Conservation (phyloP, 306 rosid species). For the Comarum palustre region DNA sequence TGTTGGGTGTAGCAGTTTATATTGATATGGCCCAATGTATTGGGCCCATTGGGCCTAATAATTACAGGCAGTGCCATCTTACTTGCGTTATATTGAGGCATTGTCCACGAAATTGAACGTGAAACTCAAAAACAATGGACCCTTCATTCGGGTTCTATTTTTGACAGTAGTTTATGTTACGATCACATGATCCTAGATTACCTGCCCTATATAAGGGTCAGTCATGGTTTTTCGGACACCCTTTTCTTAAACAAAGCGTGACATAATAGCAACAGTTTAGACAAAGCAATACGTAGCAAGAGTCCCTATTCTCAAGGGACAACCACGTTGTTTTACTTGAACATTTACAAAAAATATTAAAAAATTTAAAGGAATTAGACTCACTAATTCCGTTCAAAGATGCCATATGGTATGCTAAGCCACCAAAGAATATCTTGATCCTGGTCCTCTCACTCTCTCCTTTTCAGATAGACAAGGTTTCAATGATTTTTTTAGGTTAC, state of each 20-base stretch:
- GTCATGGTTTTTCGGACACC: neutral
- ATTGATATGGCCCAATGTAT: too few species aligned
- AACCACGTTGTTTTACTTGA: neutral
- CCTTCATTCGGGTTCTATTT: too few species aligned
- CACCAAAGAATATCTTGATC: conserved; percentile 4
- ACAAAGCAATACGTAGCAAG: neutral
- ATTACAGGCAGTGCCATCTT: neutral
- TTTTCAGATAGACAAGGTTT: conserved; percentile 34
- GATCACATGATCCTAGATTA: conserved; percentile 8
- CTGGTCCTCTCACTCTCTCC: conserved; percentile 15
- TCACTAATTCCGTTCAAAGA: conserved; percentile 6
- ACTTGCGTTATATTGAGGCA: neutral
- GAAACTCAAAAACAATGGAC: neutral
- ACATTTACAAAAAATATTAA: too few species aligned
- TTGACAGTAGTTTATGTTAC: neutral
- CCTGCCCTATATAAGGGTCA: neutral
- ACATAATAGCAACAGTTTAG: neutral
- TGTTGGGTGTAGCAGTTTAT: too few species aligned
- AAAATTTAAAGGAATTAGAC: neutral
- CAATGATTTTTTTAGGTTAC: neutral
- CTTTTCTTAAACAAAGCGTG: neutral
- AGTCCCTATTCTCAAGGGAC: neutral
- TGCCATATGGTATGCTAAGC: conserved; percentile 10
- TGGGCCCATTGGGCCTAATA: too few species aligned
- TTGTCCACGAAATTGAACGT: neutral